Evolutionary conservation across 345 rosid genomes (phyloP), one percentile per base, ranked within the genome.

Genomic region (Heritiera littoralis): DNA sequence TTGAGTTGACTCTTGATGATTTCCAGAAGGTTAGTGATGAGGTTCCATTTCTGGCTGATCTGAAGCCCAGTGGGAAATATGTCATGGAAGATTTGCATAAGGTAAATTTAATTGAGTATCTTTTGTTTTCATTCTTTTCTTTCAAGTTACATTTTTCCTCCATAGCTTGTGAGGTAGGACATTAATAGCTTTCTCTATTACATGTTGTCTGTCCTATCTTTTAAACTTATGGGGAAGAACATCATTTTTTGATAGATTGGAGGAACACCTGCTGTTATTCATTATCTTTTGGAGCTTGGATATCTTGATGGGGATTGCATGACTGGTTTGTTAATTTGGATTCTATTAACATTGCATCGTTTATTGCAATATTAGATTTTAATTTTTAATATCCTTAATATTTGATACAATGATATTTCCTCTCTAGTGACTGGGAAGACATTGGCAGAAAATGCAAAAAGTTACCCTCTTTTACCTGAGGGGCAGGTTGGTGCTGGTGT

Each of bases 31-130:
- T 96, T 61, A 96, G 98, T 72, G 93, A 96, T 68, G 86, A 87
- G 40, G 91, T 96, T 82, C 99, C 99, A 5, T 92, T 96, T 83
- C 92, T 96, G 77, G 98, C 97, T 9, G 98, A 96, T 88, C 92
- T 96, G 66, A 94, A 92, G 87, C 99, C 99, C 49, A 96, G 99
- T 81, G 99, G 99, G 11, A 96, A 92, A 83, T 94, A 92, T 83
- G 99, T 96, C 74, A 96, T 96, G 98, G 99, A 94, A 78, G 98
- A 96, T 83, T 72, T 96, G 71, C 98, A 96, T 80, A 94, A 94
- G 98, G 99, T 94, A 81, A 43, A 66, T 75, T 83, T 83, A 74
- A 40, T 9, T 41, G 20, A 32, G 54, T 69, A 32, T 66, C 49
- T 43, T 54, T 8, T 30, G 46, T 28, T 4, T 6, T 17, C 49